Evolutionary conservation across 164 flowering plant species (phyloP).

Genomic region (Berberis vulgaris): DNA sequence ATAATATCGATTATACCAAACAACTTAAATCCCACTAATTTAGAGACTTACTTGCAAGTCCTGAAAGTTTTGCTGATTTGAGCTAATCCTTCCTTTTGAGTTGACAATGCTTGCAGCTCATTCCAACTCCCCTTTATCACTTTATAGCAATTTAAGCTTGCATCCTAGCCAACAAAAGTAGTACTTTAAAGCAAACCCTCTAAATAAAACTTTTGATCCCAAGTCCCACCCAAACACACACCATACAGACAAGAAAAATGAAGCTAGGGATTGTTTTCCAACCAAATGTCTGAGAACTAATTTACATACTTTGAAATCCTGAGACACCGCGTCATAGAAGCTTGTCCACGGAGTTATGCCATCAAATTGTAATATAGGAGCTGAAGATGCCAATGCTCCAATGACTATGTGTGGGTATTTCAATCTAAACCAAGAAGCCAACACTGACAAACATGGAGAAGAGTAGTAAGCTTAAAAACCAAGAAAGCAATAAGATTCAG

Average conservation of each 20-base stretch:
- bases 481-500: too few relatives aligned
- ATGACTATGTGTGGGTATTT: slow-evolving; percentile 53
- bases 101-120: too few relatives aligned
- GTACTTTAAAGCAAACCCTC: too few relatives aligned
- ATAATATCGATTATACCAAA: too few relatives aligned
- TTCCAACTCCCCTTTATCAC: too few relatives aligned
- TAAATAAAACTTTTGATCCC: too few relatives aligned
- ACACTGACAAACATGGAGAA: slow-evolving; percentile 20
- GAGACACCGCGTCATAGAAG: slow-evolving; percentile 53
- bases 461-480: not conserved
- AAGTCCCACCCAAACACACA: not conserved
- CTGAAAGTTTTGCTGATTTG: too few relatives aligned
- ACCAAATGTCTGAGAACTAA: too few relatives aligned
- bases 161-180: slow-evolving; percentile 25
- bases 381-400: slow-evolving; percentile 60
- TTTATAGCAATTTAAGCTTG: slow-evolving; percentile 16
- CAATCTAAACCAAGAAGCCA: slow-evolving; percentile 56
- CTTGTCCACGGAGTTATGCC: slow-evolving; percentile 39
- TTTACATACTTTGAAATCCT: slow-evolving; percentile 40
- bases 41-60: too few relatives aligned
- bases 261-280: too few relatives aligned
- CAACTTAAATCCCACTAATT: too few relatives aligned
- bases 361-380: slow-evolving; percentile 52
- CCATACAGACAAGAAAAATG: not conserved
- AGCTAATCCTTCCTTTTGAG: too few relatives aligned